Evolutionary conservation across 176 grass and related monocot genomes (phyloP).

Genomic region (Oryza rufipogon): DNA sequence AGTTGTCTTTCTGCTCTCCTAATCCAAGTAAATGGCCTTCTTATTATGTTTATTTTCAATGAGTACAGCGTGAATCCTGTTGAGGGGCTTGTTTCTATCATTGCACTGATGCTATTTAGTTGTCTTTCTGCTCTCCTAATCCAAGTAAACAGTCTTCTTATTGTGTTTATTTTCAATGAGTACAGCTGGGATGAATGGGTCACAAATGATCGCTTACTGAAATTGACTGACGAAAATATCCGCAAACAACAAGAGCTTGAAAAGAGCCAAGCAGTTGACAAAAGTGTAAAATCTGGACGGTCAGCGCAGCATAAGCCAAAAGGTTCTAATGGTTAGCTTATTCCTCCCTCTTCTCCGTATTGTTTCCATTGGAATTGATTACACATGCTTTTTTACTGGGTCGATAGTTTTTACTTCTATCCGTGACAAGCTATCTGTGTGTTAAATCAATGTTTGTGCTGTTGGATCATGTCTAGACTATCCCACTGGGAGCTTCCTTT

Average conservation of each 20-base stretch:
- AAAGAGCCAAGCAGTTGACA: conserved; percentile 74
- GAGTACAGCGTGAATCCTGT: background rate
- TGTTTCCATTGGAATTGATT: background rate
- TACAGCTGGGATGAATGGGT: conserved; percentile 99
- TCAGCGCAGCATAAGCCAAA: conserved; percentile 73
- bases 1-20: too few species aligned
- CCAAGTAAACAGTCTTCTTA: conserved; percentile 33
- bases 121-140: conserved; percentile 31
- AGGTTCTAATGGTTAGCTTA: conserved; percentile 57
- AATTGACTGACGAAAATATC: conserved; percentile 70
- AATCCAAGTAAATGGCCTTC: too few species aligned
- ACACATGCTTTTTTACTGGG: background rate
- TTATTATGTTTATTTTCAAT: too few species aligned
- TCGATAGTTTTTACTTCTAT: conserved; percentile 13
- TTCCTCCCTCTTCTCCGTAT: background rate
- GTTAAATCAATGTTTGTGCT: conserved; percentile 2
- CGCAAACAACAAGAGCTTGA: conserved; percentile 77
- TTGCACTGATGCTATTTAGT: conserved; percentile 28
- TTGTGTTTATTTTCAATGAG: conserved; percentile 36
- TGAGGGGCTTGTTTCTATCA: conserved; percentile 8
- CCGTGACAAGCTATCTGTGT: background rate
- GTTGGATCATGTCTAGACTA: background rate
- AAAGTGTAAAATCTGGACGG: conserved; percentile 66
- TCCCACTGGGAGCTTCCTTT: background rate
- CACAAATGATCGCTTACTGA: conserved; percentile 74